A percentile compares a stretch with the other conserved stretches of the same genome.
Conservation (phyloP, 306 rosid genomes). For the Arachis stenosperma region DNA sequence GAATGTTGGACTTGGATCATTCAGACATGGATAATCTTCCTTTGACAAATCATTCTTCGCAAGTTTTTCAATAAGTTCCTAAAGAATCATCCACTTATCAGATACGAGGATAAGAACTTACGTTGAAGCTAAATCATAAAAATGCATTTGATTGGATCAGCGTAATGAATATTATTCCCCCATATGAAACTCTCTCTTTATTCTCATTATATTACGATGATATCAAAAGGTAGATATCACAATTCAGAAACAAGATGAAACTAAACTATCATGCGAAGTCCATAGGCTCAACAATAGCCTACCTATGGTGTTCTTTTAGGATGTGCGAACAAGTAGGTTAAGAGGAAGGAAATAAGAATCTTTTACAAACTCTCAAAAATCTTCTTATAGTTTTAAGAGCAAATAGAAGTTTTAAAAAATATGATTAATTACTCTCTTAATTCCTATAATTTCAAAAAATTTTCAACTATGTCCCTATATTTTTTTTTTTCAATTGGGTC, state of each 20-base stretch:
- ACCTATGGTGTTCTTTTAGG: not conserved
- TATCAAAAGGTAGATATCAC: slow-evolving; percentile 6
- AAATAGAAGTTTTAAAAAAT: not conserved
- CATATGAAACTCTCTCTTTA: slow-evolving; percentile 8
- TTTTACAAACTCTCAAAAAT: not conserved
- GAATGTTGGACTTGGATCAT: slow-evolving; percentile 78
- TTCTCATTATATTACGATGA: slow-evolving; percentile 3
- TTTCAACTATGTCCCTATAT: too few relatives aligned
- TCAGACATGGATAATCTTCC: slow-evolving; percentile 93
- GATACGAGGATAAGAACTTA: slow-evolving; percentile 8
- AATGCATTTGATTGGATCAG: not conserved
- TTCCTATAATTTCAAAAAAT: too few relatives aligned
- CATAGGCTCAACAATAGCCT: not conserved
- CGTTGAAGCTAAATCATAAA: slow-evolving; percentile 8
- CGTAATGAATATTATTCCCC: slow-evolving; percentile 5
- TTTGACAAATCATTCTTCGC: slow-evolving; percentile 74
- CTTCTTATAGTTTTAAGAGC: not conserved
- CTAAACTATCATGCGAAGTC: not conserved
- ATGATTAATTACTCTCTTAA: too few relatives aligned
- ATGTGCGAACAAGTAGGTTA: too few relatives aligned
- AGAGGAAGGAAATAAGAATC: not conserved
- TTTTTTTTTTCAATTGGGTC: too few relatives aligned
- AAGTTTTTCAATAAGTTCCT: slow-evolving; percentile 92
- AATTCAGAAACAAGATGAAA: not conserved
- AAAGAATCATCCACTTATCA: slow-evolving; percentile 41